These are phyloP conservation scores for Boletus sp. DNA, from an alignment of 768 basidiomycete species.

Conservation along the genomic window DNA sequence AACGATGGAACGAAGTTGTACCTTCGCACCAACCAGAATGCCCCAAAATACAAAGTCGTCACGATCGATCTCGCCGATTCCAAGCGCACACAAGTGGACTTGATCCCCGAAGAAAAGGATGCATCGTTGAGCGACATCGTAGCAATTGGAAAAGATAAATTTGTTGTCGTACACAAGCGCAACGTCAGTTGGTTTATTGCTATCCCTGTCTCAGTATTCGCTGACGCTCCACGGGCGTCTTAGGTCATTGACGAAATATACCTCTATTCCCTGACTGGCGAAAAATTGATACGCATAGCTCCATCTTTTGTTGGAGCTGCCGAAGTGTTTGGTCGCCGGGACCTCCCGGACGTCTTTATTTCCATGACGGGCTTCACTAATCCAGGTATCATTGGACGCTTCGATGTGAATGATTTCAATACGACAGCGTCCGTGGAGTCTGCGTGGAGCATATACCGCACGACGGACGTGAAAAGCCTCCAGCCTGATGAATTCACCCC, in stretches of 20 bases:
- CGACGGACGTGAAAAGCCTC: slow-evolving; percentile 59
- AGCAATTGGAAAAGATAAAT: slow-evolving; percentile 51
- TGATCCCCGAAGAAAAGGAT: slow-evolving; percentile 67
- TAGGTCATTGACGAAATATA: slow-evolving; percentile 80
- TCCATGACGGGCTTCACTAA: slow-evolving; percentile 67
- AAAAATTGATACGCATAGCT: slow-evolving; percentile 53
- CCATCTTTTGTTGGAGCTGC: slow-evolving; percentile 68
- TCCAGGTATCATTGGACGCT: slow-evolving; percentile 63
- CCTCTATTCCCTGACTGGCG: slow-evolving; percentile 58
- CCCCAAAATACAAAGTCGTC: slow-evolving; percentile 65
- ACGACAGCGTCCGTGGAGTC: slow-evolving; percentile 36
- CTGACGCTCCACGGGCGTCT: slow-evolving; percentile 7
- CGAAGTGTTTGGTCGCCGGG: slow-evolving; percentile 47
- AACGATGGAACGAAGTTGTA: slow-evolving; percentile 65
- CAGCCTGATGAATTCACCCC: slow-evolving; percentile 66
- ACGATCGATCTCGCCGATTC: slow-evolving; percentile 58
- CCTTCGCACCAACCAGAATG: slow-evolving; percentile 62
- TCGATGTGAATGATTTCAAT: slow-evolving; percentile 47
- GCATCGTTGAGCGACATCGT: slow-evolving; percentile 55
- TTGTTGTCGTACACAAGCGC: slow-evolving; percentile 65
- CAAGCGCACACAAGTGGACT: slow-evolving; percentile 47
- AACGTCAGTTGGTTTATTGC: slow-evolving; percentile 48
- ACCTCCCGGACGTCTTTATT: slow-evolving; percentile 62
- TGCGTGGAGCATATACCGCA: slow-evolving; percentile 58
- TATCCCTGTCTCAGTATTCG: neutral